Evolutionary conservation across 495 filamentous ascomycete genomes (phyloP).

Genomic region (Clohesyomyces aquaticus): DNA sequence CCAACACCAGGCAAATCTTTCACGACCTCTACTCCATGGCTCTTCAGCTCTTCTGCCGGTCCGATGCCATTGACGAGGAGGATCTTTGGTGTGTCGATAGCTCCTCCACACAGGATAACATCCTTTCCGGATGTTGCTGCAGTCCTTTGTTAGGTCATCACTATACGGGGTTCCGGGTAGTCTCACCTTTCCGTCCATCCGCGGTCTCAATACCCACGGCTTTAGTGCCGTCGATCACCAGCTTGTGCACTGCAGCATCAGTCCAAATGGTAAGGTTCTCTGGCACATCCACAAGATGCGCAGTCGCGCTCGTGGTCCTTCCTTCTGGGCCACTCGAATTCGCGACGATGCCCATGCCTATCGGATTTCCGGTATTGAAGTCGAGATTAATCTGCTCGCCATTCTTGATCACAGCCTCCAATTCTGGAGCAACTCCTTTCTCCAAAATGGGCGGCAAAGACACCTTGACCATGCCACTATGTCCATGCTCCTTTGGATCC

Average conservation of each 20-base stretch:
- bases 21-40: constrained; percentile 67
- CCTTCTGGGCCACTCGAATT: constrained; percentile 18
- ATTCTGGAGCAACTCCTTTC: constrained; percentile 4
- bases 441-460: constrained; percentile 26
- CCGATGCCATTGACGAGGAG: constrained; percentile 80
- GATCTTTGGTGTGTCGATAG: constrained; percentile 72
- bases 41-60: constrained; percentile 62
- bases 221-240: constrained; percentile 25
- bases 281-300: constrained; percentile 31
- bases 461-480: constrained; percentile 28
- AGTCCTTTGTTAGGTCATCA: not conserved
- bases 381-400: constrained; percentile 35
- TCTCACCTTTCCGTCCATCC: constrained; percentile 32
- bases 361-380: constrained; percentile 33
- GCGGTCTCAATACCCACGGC: constrained; percentile 30
- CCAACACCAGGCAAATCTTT: constrained; percentile 76
- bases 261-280: constrained; percentile 36
- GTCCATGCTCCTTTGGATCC: constrained; percentile 24
- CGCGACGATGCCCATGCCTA: constrained; percentile 32
- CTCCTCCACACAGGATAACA: constrained; percentile 69
- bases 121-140: constrained; percentile 32
- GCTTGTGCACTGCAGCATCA: constrained; percentile 16
- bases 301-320: constrained; percentile 36
- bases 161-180: not conserved
- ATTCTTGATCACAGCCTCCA: constrained; percentile 26